Conservation (phyloP, 768 basidiomycete genomes). For the Candolleomyces efflorescens region DNA sequence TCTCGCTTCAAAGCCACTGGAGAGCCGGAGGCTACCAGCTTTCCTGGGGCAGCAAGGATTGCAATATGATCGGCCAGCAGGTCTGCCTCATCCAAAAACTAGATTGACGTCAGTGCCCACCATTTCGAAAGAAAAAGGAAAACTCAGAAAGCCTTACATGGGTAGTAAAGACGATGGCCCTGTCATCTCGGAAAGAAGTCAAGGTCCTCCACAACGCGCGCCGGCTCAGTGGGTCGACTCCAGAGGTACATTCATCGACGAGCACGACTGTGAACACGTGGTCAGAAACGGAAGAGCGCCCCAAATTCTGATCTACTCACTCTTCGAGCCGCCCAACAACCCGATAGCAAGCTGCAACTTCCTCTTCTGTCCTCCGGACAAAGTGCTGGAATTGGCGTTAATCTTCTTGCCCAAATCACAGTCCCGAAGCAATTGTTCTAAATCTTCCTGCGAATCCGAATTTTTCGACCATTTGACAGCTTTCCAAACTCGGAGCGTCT, state of each 20-base stretch:
- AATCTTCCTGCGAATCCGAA: slow-evolving; percentile 47
- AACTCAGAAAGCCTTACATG: slow-evolving; percentile 51
- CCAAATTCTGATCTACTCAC: slow-evolving; percentile 30
- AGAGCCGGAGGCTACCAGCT: slow-evolving; percentile 66
- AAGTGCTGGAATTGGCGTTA: slow-evolving; percentile 55
- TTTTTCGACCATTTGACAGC: slow-evolving; percentile 62
- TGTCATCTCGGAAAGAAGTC: slow-evolving; percentile 58
- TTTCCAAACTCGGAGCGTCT: slow-evolving; percentile 69
- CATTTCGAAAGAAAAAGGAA: neutral
- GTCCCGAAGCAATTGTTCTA: slow-evolving; percentile 60
- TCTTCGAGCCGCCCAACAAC: slow-evolving; percentile 68
- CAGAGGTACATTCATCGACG: slow-evolving; percentile 74
- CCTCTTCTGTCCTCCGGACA: slow-evolving; percentile 79
- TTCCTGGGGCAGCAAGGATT: slow-evolving; percentile 71
- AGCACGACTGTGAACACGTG: slow-evolving; percentile 39
- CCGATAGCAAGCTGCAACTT: slow-evolving; percentile 84
- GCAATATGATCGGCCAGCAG: slow-evolving; percentile 73
- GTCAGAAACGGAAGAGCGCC: neutral
- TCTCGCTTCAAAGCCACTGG: slow-evolving; percentile 71
- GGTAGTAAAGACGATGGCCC: slow-evolving; percentile 74
- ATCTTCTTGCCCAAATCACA: slow-evolving; percentile 75
- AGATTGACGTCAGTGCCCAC: neutral
- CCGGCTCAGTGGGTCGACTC: slow-evolving; percentile 77
- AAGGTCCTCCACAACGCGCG: slow-evolving; percentile 75
- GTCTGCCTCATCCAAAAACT: slow-evolving; percentile 80